Percentiles rank a stretch among this genome's conserved stretches.
These are phyloP conservation scores for Rhazya stricta DNA, from an alignment of 257 asterid genomes.

Conservation along the genomic window DNA sequence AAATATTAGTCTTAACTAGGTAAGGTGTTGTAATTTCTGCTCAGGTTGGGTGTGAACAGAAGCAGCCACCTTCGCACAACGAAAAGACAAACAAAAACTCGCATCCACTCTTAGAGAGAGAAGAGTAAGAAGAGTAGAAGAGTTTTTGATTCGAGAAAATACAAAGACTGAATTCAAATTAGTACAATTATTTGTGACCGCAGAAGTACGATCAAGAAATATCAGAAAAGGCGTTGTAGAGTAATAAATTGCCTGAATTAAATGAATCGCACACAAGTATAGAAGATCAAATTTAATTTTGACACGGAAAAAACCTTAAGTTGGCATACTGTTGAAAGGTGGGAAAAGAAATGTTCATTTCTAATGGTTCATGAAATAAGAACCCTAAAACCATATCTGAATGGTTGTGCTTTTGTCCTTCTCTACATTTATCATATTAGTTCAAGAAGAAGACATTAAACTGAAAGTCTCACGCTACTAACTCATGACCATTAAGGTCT, in stretches of 20 bases:
- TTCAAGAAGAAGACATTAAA: neutral
- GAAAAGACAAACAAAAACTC: neutral
- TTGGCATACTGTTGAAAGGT: constrained; percentile 21
- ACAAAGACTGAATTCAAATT: constrained; percentile 3
- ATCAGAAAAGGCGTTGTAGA: constrained; percentile 15
- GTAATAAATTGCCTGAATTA: constrained; percentile 24
- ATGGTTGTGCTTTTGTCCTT: neutral
- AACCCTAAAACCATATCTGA: constrained; percentile 19
- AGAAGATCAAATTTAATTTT: constrained; percentile 10
- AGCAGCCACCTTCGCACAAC: constrained; percentile 24
- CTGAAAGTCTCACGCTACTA: neutral
- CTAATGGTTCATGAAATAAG: neutral
- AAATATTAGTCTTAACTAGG: constrained; percentile 9
- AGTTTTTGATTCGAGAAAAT: neutral
- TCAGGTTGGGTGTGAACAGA: constrained; percentile 30
- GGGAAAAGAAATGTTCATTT: constrained; percentile 2
- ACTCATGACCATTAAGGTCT: neutral
- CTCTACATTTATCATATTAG: constrained; percentile 10
- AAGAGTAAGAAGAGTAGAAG: neutral
- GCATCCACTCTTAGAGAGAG: neutral
- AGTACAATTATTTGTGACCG: constrained; percentile 31
- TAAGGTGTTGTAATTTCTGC: neutral
- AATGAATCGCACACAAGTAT: constrained; percentile 14
- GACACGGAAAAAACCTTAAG: constrained; percentile 15
- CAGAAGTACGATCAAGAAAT: constrained; percentile 25